Conservation (phyloP, 2,329 filamentous ascomycete genomes). For the Blastomyces gilchristii region DNA sequence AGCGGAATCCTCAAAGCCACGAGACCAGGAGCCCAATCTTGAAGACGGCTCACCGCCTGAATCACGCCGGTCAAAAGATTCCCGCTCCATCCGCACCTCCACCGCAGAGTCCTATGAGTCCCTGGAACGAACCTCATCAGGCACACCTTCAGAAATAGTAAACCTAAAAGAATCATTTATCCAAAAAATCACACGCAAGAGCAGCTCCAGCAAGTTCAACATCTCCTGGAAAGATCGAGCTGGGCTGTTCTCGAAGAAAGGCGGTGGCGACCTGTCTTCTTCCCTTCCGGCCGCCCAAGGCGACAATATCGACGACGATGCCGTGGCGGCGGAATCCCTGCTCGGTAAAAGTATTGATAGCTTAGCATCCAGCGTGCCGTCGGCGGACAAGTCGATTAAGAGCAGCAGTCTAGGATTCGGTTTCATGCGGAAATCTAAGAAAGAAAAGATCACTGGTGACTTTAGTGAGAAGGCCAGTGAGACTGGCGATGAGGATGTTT, state of each 20-base stretch:
- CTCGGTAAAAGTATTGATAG: constrained; percentile 38
- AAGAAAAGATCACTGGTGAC: constrained; percentile 34
- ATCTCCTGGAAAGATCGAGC: constrained; percentile 42
- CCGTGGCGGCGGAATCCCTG: constrained; percentile 27
- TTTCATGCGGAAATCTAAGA: constrained; percentile 40
- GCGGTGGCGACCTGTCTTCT: constrained; percentile 29
- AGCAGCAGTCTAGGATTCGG: constrained; percentile 37
- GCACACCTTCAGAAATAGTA: constrained; percentile 31
- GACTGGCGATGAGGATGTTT: constrained; percentile 33
- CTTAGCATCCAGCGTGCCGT: constrained; percentile 31
- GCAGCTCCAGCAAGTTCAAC: constrained; percentile 42
- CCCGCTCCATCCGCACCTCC: constrained; percentile 36
- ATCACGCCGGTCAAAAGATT: constrained; percentile 36
- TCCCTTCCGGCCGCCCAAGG: constrained; percentile 16
- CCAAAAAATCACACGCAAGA: constrained; percentile 42
- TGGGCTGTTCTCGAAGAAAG: constrained; percentile 39
- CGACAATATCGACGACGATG: constrained; percentile 38
- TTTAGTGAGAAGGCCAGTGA: constrained; percentile 36
- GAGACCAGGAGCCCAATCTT: constrained; percentile 24
- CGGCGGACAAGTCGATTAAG: constrained; percentile 34
- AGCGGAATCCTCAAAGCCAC: constrained; percentile 19
- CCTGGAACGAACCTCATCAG: constrained; percentile 38
- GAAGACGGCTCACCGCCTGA: constrained; percentile 36
- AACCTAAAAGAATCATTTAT: constrained; percentile 41
- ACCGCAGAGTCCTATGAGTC: constrained; percentile 40